These are phyloP conservation scores for Dittrichia graveolens DNA, from an alignment of 129 eudicot species.

Conservation along the genomic window DNA sequence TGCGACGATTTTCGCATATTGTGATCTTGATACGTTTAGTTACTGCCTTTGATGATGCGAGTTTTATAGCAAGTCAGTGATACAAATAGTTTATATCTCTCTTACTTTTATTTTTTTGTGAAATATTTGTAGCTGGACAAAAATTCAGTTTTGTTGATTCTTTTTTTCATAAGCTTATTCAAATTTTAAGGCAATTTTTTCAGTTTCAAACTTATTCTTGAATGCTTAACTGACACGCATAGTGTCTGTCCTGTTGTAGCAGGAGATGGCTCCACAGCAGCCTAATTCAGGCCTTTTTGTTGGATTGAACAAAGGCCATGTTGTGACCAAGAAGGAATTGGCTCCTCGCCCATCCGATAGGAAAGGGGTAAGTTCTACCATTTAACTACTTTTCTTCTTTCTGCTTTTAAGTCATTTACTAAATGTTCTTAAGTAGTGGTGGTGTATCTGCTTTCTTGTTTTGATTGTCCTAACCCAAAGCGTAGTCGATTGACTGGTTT, in stretches of 20 bases:
- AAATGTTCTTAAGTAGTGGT: no score
- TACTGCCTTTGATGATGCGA: neutral
- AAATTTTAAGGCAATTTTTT: neutral
- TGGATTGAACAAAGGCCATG: conserved; percentile 77
- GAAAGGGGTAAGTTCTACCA: conserved; percentile 56
- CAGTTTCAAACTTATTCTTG: neutral
- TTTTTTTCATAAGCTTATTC: neutral
- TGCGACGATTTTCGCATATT: no score
- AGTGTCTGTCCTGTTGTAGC: neutral
- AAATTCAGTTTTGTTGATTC: neutral
- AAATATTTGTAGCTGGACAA: neutral
- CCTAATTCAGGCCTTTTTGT: conserved; percentile 69
- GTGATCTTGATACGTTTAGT: neutral
- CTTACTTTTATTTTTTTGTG: no score
- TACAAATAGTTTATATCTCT: neutral
- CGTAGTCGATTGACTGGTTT: neutral
- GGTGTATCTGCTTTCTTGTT: no score
- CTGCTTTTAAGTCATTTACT: no score
- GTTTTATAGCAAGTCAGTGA: neutral
- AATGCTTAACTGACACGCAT: neutral
- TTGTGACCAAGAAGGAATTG: conserved; percentile 66
- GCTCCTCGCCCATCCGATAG: conserved; percentile 80
- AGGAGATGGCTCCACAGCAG: conserved; percentile 79
- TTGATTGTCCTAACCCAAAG: no score
- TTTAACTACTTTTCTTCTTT: no score